Percentiles rank a stretch among this genome's conserved stretches.
Conservation (phyloP, 371 early-diverging fungal species). For the Phascolomyces articulosus region DNA sequence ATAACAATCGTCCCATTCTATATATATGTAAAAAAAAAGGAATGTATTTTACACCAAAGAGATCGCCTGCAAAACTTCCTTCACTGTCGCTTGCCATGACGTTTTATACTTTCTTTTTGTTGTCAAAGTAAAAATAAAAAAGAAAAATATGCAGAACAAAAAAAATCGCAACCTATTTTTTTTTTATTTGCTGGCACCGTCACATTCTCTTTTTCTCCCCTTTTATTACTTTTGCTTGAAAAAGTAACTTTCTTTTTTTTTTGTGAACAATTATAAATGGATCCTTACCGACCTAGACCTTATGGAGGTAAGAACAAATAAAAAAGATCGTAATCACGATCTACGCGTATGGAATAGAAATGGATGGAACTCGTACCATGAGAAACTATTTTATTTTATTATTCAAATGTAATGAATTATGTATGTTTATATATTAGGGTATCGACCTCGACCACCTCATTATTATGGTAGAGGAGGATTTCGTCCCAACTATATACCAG, state of each 20-base stretch:
- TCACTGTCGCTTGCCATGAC: constrained; percentile 41
- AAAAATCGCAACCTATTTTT: too few relatives aligned
- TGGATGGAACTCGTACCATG: background rate
- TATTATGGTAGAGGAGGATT: constrained; percentile 14
- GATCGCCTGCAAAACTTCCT: constrained; percentile 46
- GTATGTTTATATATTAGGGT: too few relatives aligned
- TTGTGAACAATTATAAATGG: constrained; percentile 2
- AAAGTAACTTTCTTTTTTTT: too few relatives aligned
- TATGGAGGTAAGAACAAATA: constrained; percentile 14
- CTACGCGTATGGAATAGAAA: background rate
- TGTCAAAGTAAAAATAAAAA: background rate
- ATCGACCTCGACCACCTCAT: constrained; percentile 16
- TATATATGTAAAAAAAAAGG: too few relatives aligned
- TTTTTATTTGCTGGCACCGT: background rate
- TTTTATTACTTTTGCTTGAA: background rate
- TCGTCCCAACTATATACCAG: constrained; percentile 6
- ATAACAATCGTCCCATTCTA: background rate
- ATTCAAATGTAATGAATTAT: too few relatives aligned
- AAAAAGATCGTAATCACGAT: too few relatives aligned
- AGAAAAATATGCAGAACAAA: background rate
- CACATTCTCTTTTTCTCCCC: background rate
- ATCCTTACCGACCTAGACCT: constrained; percentile 23
- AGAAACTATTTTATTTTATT: background rate
- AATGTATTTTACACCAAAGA: constrained; percentile 55
- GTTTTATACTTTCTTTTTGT: background rate